Conservation (phyloP, 2,329 filamentous ascomycete genomes). For the Graphilbum sp. region DNA sequence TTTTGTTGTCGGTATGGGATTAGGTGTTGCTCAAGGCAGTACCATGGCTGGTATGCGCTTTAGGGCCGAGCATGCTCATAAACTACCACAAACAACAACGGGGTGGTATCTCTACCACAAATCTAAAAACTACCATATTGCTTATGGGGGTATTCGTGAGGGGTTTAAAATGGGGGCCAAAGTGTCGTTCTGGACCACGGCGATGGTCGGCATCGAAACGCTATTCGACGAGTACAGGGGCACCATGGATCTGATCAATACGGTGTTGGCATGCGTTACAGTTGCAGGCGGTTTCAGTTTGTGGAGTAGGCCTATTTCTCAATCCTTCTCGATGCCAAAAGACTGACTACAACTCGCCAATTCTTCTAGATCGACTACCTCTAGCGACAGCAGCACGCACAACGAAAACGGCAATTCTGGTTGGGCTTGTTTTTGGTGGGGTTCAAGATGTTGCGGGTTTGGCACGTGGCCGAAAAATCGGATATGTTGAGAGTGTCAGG, state of each 20-base stretch:
- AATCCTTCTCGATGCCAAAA: neutral
- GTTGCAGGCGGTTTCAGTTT: conserved; percentile 78
- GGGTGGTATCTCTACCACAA: conserved; percentile 99
- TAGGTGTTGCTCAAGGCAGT: conserved; percentile 59
- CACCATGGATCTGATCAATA: conserved; percentile 62
- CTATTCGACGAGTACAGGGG: conserved; percentile 60
- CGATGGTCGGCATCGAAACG: conserved; percentile 73
- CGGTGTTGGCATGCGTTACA: conserved; percentile 65
- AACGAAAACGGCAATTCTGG: conserved; percentile 61
- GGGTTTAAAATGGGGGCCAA: conserved; percentile 58
- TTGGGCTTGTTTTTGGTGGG: conserved; percentile 66
- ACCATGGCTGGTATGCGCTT: conserved; percentile 66
- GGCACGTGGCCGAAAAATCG: conserved; percentile 53
- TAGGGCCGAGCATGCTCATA: conserved; percentile 90
- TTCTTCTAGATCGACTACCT: conserved; percentile 56
- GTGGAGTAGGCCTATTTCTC: conserved; percentile 45
- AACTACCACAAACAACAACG: conserved; percentile 62
- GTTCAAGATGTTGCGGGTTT: conserved; percentile 60
- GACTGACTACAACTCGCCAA: too few relatives aligned
- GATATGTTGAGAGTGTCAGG: conserved; percentile 55
- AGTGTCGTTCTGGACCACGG: conserved; percentile 54
- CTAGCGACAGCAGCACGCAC: conserved; percentile 60
- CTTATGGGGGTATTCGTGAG: conserved; percentile 61
- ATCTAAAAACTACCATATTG: conserved; percentile 83
- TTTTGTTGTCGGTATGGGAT: conserved; percentile 49